Conservation (phyloP, 805 yeast genomes). For the Maudiozyma bulderi region DNA sequence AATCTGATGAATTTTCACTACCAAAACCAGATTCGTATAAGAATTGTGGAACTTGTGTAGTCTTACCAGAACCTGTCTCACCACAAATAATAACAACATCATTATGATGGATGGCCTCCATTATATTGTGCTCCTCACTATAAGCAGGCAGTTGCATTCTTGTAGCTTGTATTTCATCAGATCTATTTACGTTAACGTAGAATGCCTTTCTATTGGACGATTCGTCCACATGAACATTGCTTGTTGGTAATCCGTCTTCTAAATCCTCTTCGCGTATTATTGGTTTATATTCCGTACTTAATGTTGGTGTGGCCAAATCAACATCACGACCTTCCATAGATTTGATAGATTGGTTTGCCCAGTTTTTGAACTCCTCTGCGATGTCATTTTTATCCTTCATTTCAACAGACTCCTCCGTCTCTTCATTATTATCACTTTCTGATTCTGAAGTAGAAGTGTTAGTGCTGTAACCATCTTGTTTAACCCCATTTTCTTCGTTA, state of each 20-base stretch:
- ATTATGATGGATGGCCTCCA: conserved; percentile 92
- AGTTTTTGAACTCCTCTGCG: conserved; percentile 67
- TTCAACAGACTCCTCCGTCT: conserved; percentile 13
- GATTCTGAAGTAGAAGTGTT: neutral
- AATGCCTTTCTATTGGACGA: conserved; percentile 44
- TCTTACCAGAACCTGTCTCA: conserved; percentile 97
- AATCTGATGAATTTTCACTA: conserved; percentile 38
- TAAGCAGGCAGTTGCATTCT: conserved; percentile 78
- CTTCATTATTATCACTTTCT: conserved; percentile 23
- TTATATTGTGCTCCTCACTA: conserved; percentile 80
- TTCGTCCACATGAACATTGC: conserved; percentile 50
- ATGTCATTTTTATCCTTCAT: conserved; percentile 14
- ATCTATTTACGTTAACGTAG: conserved; percentile 58
- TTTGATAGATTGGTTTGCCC: conserved; percentile 76
- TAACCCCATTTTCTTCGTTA: conserved; percentile 10
- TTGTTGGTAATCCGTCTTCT: conserved; percentile 59
- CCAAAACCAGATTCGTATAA: conserved; percentile 91
- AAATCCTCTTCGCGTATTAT: conserved; percentile 60
- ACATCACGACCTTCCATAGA: conserved; percentile 52
- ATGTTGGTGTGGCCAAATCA: conserved; percentile 41
- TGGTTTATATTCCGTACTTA: conserved; percentile 42
- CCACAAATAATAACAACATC: conserved; percentile 90
- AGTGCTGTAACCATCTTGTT: neutral
- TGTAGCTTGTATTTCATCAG: conserved; percentile 52
- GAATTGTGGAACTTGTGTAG: conserved; percentile 97